These are phyloP conservation scores for Colletotrichum paranaense DNA, from an alignment of 2,329 filamentous ascomycete genomes.

Conservation along the genomic window DNA sequence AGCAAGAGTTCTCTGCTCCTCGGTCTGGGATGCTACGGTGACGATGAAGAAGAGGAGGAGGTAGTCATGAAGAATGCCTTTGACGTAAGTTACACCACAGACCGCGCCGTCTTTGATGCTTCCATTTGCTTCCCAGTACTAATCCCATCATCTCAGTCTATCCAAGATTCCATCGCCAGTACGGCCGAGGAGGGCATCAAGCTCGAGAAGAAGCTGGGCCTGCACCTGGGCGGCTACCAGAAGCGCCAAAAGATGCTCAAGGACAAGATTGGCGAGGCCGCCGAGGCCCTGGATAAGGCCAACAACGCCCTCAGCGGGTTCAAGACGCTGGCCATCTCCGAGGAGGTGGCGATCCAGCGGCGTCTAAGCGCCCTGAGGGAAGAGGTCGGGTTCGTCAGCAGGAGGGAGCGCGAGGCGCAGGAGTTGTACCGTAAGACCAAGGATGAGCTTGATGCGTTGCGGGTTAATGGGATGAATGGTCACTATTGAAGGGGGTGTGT, in stretches of 20 bases:
- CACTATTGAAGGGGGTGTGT: slow-evolving; percentile 3
- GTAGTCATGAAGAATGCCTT: slow-evolving; percentile 77
- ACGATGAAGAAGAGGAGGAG: slow-evolving; percentile 77
- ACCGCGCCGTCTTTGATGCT: not conserved
- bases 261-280: slow-evolving; percentile 82
- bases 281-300: slow-evolving; percentile 79
- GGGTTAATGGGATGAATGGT: slow-evolving; percentile 44
- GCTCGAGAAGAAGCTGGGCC: slow-evolving; percentile 90
- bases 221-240: slow-evolving; percentile 91
- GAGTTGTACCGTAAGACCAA: slow-evolving; percentile 81
- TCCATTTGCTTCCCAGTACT: not conserved
- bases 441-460: slow-evolving; percentile 79
- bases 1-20: slow-evolving; percentile 73
- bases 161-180: slow-evolving; percentile 78
- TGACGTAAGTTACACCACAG: slow-evolving; percentile 64
- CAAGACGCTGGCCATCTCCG: slow-evolving; percentile 79
- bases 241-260: slow-evolving; percentile 84
- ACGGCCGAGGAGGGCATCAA: slow-evolving; percentile 86
- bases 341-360: slow-evolving; percentile 79
- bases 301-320: slow-evolving; percentile 79
- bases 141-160: slow-evolving; percentile 57
- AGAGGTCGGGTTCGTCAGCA: slow-evolving; percentile 85
- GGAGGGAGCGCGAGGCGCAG: slow-evolving; percentile 89
- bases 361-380: slow-evolving; percentile 81
- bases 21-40: slow-evolving; percentile 83